phyloP scores from a whole-genome alignment of 805 yeast genomes.

The Saccharomycopsis microspora region DNA sequence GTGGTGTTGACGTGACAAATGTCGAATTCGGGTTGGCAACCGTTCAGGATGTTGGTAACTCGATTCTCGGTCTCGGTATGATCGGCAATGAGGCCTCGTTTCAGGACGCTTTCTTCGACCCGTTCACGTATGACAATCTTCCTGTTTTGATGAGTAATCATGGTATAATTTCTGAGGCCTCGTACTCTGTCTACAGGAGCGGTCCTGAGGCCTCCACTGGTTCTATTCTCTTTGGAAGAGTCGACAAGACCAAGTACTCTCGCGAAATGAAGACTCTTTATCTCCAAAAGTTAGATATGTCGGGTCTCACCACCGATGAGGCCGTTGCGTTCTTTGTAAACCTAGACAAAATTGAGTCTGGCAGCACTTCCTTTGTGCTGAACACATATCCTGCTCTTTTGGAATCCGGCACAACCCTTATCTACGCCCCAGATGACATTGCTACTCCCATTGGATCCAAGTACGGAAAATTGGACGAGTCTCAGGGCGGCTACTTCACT shows the following conservation, averaged over 20 bases:
- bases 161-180: conserved; percentile 43
- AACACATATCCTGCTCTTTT: conserved; percentile 28
- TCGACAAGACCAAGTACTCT: conserved; percentile 49
- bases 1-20: conserved; percentile 14
- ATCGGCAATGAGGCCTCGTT: conserved; percentile 20
- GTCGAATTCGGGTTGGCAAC: conserved; percentile 15
- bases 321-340: conserved; percentile 34
- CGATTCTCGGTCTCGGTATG: conserved; percentile 63
- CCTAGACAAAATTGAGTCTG: conserved; percentile 24
- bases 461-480: conserved; percentile 21
- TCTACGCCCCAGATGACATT: conserved; percentile 31
- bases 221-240: conserved; percentile 59
- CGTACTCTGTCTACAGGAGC: conserved; percentile 55
- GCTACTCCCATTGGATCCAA: conserved; percentile 21
- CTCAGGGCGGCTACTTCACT: conserved; percentile 17
- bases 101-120: conserved; percentile 31
- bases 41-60: conserved; percentile 21
- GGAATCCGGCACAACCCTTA: conserved; percentile 32
- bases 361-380: conserved; percentile 19
- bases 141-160: conserved; percentile 49
- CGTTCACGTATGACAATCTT: conserved; percentile 51
- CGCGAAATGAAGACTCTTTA: conserved; percentile 43
- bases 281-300: conserved; percentile 31
- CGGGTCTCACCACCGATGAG: conserved; percentile 26
- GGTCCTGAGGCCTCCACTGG: conserved; percentile 32